phyloP scores from a whole-genome alignment of 805 yeast genomes.

The Schwanniomyces polymorphus region DNA sequence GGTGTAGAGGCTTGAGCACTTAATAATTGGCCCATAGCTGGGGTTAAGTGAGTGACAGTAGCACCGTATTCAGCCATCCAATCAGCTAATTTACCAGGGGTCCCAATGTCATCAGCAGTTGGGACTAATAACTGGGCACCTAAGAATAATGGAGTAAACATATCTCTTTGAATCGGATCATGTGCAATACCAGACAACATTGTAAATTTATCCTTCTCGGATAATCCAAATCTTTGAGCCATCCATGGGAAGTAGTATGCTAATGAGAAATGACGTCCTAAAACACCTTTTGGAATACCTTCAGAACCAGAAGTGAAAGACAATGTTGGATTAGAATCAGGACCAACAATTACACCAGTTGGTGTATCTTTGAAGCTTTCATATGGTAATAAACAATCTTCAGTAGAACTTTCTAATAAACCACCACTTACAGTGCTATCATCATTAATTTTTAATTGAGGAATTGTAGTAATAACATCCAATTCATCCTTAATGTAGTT shows the following conservation, averaged over 20 bases:
- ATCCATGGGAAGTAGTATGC: conserved; percentile 99
- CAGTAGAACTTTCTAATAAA: conserved; percentile 15
- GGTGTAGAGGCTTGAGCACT: conserved; percentile 93
- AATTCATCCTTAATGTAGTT: conserved; percentile 75
- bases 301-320: conserved; percentile 98
- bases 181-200: conserved; percentile 99
- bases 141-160: conserved; percentile 94
- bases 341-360: conserved; percentile 93
- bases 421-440: conserved; percentile 76
- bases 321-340: conserved; percentile 95
- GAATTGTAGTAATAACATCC: conserved; percentile 69
- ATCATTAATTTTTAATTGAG: conserved; percentile 73
- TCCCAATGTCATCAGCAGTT: conserved; percentile 95
- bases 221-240: conserved; percentile 79
- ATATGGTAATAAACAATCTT: conserved; percentile 53
- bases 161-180: conserved; percentile 98
- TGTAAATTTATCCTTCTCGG: conserved; percentile 83
- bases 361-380: conserved; percentile 50
- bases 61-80: conserved; percentile 95
- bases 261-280: conserved; percentile 94
- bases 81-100: conserved; percentile 95
- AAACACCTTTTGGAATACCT: conserved; percentile 97
- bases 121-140: conserved; percentile 95
- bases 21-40: conserved; percentile 98
- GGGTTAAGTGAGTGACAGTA: conserved; percentile 95